phyloP scores from a whole-genome alignment of 2,329 filamentous ascomycete species.

The Myriosclerotinia curreyana region DNA sequence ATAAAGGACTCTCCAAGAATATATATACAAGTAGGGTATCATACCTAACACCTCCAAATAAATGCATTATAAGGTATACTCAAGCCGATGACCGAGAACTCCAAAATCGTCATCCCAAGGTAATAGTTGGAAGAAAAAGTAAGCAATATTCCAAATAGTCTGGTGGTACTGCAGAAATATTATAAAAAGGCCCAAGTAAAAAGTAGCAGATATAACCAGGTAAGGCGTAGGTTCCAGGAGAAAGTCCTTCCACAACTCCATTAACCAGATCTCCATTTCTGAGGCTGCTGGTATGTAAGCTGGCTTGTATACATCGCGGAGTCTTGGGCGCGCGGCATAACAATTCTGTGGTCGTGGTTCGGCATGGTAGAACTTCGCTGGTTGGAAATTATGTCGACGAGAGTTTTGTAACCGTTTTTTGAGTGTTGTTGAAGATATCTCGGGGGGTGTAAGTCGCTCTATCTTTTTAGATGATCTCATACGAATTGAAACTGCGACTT shows the following conservation, averaged over 20 bases:
- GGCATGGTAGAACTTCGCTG: background rate
- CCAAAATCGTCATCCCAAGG: constrained; percentile 33
- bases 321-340: constrained; percentile 11
- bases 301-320: constrained; percentile 14
- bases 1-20: constrained; percentile 4
- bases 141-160: constrained; percentile 26
- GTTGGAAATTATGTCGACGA: background rate
- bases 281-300: constrained; percentile 21
- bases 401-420: background rate
- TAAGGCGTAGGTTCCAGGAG: constrained; percentile 35
- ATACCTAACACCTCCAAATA: constrained; percentile 17
- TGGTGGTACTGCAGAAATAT: constrained; percentile 30
- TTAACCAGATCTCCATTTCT: constrained; percentile 31
- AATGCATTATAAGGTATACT: constrained; percentile 13
- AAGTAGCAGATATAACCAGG: constrained; percentile 29
- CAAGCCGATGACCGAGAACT: constrained; percentile 4
- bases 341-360: background rate
- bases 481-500: constrained; percentile 8
- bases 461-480: background rate
- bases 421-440: constrained; percentile 1
- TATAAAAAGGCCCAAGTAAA: constrained; percentile 31
- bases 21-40: constrained; percentile 27
- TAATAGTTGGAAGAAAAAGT: constrained; percentile 29
- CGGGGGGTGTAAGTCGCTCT: background rate
- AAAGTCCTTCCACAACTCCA: constrained; percentile 34